Evolutionary conservation across 805 yeast genomes (phyloP).

Genomic region (Wickerhamomyces rabaulensis): DNA sequence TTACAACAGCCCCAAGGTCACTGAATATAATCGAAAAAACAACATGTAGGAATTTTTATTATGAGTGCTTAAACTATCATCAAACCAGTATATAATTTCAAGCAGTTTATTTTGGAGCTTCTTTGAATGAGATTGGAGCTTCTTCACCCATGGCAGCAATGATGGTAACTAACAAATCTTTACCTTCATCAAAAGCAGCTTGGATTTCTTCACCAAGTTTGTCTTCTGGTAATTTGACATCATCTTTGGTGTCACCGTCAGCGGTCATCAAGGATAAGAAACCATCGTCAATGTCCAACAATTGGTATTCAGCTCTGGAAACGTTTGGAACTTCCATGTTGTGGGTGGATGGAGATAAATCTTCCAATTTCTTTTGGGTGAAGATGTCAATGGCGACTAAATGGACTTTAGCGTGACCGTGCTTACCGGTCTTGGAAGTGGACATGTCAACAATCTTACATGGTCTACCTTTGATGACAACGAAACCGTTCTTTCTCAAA

Average conservation of each 20-base stretch:
- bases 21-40: neutral
- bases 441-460: slow-evolving; percentile 99
- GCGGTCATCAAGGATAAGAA: slow-evolving; percentile 93
- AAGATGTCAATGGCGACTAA: slow-evolving; percentile 98
- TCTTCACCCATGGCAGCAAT: slow-evolving; percentile 99
- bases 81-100: neutral
- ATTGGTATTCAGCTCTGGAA: slow-evolving; percentile 91
- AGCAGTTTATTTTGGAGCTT: slow-evolving; percentile 69
- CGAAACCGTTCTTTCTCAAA: slow-evolving; percentile 99
- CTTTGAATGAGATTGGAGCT: slow-evolving; percentile 98
- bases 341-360: slow-evolving; percentile 99
- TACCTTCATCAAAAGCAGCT: slow-evolving; percentile 94
- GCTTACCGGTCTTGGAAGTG: slow-evolving; percentile 99
- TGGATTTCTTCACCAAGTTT: slow-evolving; percentile 93
- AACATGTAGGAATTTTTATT: neutral
- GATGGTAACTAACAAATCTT: slow-evolving; percentile 94
- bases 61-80: neutral
- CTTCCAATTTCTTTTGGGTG: slow-evolving; percentile 99
- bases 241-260: slow-evolving; percentile 99
- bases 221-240: slow-evolving; percentile 97
- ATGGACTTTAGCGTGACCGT: slow-evolving; percentile 99
- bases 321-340: slow-evolving; percentile 99
- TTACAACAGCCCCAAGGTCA: no score
- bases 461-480: slow-evolving; percentile 97
- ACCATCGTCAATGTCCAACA: slow-evolving; percentile 97